These are phyloP conservation scores for Austroboletus novae-zelandiae DNA, from an alignment of 1,284 basidiomycete species.

Conservation along the genomic window DNA sequence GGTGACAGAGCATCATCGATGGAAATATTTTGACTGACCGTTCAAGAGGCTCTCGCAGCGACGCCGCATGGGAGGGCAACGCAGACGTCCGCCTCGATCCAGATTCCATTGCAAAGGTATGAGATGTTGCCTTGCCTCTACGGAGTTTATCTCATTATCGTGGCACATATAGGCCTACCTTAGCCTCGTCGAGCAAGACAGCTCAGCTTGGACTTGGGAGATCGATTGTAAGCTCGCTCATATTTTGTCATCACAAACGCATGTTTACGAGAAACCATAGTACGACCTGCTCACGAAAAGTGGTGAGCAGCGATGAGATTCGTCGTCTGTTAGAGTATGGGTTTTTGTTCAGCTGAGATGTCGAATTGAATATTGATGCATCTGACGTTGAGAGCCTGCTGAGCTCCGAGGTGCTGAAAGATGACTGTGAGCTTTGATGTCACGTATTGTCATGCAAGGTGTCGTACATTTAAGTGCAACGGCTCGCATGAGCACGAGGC, in stretches of 20 bases:
- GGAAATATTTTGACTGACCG: constrained; percentile 57
- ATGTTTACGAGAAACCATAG: constrained; percentile 18
- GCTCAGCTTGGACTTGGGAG: constrained; percentile 69
- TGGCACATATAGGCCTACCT: constrained; percentile 43
- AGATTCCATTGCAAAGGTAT: constrained; percentile 60
- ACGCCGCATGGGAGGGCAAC: constrained; percentile 46
- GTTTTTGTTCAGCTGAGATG: too few species aligned
- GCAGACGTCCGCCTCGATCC: constrained; percentile 51
- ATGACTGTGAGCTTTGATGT: too few species aligned
- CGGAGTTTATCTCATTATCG: neutral
- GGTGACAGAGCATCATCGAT: constrained; percentile 55
- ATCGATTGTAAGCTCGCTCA: constrained; percentile 50
- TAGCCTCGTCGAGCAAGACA: constrained; percentile 57
- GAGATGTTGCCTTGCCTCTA: neutral
- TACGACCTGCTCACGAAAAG: constrained; percentile 44
- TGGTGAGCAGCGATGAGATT: too few species aligned
- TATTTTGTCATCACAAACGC: neutral
- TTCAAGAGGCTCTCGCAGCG: constrained; percentile 24
- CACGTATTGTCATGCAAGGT: too few species aligned
- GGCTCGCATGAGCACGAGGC: too few species aligned
- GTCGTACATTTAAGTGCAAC: too few species aligned
- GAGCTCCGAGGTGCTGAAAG: too few species aligned
- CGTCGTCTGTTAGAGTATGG: too few species aligned
- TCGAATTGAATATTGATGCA: too few species aligned
- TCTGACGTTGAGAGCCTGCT: too few species aligned